Percentiles rank a stretch among this genome's conserved stretches.
phyloP scores from a whole-genome alignment of 768 basidiomycete species.

The Kondoa subrosea region DNA sequence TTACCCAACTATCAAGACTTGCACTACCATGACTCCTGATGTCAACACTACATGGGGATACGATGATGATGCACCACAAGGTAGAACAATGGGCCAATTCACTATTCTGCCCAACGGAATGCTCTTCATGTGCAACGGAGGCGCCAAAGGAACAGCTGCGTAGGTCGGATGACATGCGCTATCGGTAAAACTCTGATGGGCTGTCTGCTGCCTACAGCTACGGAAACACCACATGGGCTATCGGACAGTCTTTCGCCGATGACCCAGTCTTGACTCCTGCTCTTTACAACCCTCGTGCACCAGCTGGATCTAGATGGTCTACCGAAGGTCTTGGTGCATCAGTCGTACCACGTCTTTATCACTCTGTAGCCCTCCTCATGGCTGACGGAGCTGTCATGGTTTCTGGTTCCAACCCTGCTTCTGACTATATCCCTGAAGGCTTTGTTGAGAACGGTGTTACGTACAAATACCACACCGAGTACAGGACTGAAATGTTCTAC shows the following conservation, averaged over 20 bases:
- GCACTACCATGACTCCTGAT: constrained; percentile 75
- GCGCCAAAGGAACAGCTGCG: constrained; percentile 47
- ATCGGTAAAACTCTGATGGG: constrained; percentile 13
- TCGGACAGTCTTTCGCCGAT: constrained; percentile 45
- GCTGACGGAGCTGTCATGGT: constrained; percentile 69
- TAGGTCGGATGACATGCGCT: no score
- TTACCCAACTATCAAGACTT: constrained; percentile 35
- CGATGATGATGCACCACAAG: constrained; percentile 58
- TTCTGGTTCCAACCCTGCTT: constrained; percentile 83
- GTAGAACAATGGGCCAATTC: constrained; percentile 52
- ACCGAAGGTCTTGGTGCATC: constrained; percentile 20
- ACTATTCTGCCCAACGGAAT: constrained; percentile 54
- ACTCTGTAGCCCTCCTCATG: constrained; percentile 72
- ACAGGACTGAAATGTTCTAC: constrained; percentile 57
- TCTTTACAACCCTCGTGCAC: constrained; percentile 53
- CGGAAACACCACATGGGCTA: constrained; percentile 45
- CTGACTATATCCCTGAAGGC: constrained; percentile 37
- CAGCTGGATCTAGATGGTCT: constrained; percentile 54
- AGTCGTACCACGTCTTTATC: constrained; percentile 60
- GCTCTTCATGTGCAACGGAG: constrained; percentile 54
- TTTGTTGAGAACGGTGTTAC: constrained; percentile 8
- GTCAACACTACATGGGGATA: constrained; percentile 45
- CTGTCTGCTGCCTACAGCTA: no score
- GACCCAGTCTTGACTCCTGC: constrained; percentile 65
- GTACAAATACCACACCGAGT: constrained; percentile 16